phyloP scores from a whole-genome alignment of 441 rosid species.

The Francoa sonchifolia region DNA sequence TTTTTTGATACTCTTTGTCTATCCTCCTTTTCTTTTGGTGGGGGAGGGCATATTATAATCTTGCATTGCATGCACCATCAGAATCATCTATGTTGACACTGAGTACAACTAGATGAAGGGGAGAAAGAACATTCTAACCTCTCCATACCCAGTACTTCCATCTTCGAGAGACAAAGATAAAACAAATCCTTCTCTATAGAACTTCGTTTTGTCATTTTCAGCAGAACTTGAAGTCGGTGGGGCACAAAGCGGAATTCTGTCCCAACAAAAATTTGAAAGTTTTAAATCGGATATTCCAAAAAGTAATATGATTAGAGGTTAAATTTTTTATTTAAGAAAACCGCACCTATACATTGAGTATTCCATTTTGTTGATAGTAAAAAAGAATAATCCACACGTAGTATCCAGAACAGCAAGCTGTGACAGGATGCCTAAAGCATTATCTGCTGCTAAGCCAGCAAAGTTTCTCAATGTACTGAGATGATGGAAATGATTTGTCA shows the following conservation, averaged over 20 bases:
- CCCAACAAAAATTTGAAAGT: conserved; percentile 11
- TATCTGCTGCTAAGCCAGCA: conserved; percentile 52
- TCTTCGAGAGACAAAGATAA: conserved; percentile 70
- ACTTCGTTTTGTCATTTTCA: conserved; percentile 20
- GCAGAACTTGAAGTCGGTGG: conserved; percentile 46
- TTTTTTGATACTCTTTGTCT: no score
- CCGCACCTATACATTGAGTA: conserved; percentile 66
- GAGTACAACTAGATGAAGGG: conserved; percentile 2
- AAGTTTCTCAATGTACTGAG: conserved; percentile 52
- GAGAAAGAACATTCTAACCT: conserved; percentile 38
- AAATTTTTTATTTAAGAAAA: conserved; percentile 6
- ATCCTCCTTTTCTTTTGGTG: no score
- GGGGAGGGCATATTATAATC: no score
- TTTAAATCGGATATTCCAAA: background rate
- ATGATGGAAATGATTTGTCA: conserved; percentile 19
- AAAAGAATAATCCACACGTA: conserved; percentile 19
- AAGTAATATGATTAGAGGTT: background rate
- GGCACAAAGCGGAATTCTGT: conserved; percentile 62
- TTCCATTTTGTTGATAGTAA: conserved; percentile 43
- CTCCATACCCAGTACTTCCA: conserved; percentile 78
- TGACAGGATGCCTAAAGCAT: conserved; percentile 32
- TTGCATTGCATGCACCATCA: no score
- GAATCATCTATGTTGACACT: no score
- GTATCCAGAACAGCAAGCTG: conserved; percentile 30
- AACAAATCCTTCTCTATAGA: conserved; percentile 69